These are phyloP conservation scores for Colletotrichum sansevieriae DNA, from an alignment of 2,329 filamentous ascomycete genomes.

Conservation along the genomic window DNA sequence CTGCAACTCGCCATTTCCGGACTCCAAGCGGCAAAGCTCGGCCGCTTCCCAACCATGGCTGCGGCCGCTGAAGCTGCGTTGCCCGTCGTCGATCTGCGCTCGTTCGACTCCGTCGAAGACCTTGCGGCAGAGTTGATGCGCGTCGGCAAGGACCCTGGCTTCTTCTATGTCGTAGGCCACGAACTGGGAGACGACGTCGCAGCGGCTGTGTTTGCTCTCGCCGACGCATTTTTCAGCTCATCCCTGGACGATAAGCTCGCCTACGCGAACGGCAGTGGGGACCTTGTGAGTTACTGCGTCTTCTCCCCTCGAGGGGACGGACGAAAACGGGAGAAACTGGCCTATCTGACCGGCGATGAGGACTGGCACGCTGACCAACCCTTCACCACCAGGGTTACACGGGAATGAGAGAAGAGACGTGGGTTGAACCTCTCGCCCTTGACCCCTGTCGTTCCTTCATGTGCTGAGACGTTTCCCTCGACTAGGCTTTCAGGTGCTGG, in stretches of 20 bases:
- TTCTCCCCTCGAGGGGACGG: neutral
- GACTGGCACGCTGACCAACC: neutral
- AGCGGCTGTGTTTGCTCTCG: conserved; percentile 34
- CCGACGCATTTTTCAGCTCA: conserved; percentile 35
- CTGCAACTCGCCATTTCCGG: conserved; percentile 1
- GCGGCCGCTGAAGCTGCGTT: conserved; percentile 19
- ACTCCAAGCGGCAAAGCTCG: too few species aligned
- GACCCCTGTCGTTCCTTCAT: neutral
- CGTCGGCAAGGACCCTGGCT: conserved; percentile 42
- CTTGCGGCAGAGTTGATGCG: conserved; percentile 39
- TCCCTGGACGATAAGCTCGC: conserved; percentile 22
- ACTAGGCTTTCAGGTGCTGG: conserved; percentile 38
- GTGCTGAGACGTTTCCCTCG: conserved; percentile 7
- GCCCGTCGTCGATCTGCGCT: conserved; percentile 36
- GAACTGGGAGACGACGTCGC: conserved; percentile 36
- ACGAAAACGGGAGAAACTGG: neutral
- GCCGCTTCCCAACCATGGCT: conserved; percentile 16
- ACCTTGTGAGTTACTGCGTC: conserved; percentile 29
- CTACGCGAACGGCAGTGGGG: conserved; percentile 38
- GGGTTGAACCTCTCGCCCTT: neutral
- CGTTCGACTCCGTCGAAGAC: conserved; percentile 23
- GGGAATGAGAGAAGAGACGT: conserved; percentile 42
- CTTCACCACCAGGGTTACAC: conserved; percentile 38
- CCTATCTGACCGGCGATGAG: neutral
- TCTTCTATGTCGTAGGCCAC: conserved; percentile 42